Evolutionary conservation across 2,329 filamentous ascomycete genomes (phyloP).

Genomic region (Fusarium ambrosium): DNA sequence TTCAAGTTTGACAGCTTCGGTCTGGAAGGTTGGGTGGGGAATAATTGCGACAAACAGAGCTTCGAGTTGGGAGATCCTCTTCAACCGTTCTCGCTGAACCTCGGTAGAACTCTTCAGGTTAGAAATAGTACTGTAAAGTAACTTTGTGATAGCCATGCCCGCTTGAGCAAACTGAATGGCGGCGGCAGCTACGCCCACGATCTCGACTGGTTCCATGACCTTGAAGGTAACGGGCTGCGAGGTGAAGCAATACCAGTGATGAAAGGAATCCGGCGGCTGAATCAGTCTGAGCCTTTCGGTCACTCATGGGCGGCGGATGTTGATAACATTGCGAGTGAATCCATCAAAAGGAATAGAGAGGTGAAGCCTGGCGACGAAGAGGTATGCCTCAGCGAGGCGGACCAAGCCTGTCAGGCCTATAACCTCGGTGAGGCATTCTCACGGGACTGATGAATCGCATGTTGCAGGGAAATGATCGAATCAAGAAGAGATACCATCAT

Average conservation of each 20-base stretch:
- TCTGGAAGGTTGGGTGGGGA: too few species aligned
- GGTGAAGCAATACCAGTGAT: neutral
- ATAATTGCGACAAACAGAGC: too few species aligned
- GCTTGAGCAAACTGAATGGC: too few species aligned
- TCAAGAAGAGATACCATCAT: neutral
- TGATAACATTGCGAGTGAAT: neutral
- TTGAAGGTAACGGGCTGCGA: too few species aligned
- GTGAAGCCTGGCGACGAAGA: neutral
- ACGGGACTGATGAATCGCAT: neutral
- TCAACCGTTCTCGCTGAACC: too few species aligned
- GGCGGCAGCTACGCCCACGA: too few species aligned
- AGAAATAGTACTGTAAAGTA: too few species aligned
- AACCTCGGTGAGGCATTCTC: neutral
- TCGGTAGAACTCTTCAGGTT: too few species aligned
- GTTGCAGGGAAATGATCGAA: neutral
- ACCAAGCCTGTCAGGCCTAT: neutral
- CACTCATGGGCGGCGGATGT: neutral
- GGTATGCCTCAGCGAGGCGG: neutral
- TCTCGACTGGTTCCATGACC: too few species aligned
- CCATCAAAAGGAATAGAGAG: neutral
- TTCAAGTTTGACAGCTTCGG: too few species aligned
- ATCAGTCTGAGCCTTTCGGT: neutral
- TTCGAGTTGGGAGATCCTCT: too few species aligned
- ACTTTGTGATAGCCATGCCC: too few species aligned
- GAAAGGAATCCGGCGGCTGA: neutral